Percentiles rank a stretch among this genome's conserved stretches.
phyloP scores from a whole-genome alignment of 192 early-diverging fungal species.

The Backusella macrospora region DNA sequence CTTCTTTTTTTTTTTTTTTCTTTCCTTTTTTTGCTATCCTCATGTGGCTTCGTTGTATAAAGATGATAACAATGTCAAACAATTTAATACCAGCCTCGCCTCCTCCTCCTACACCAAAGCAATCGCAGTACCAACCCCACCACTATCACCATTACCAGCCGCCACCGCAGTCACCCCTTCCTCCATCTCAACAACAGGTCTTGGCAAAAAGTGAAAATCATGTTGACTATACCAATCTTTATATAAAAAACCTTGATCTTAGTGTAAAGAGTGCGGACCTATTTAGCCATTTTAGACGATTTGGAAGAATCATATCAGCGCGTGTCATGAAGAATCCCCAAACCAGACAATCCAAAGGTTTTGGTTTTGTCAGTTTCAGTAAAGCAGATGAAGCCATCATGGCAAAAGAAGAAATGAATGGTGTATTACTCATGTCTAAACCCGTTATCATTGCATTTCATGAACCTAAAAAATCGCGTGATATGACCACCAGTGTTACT shows the following conservation, averaged over 20 bases:
- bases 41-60: neutral
- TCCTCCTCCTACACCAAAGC: neutral
- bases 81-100: neutral
- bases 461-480: slow-evolving; percentile 88
- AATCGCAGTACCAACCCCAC: too few relatives aligned
- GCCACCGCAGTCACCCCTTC: slow-evolving; percentile 22
- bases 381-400: slow-evolving; percentile 87
- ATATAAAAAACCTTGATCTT: slow-evolving; percentile 95
- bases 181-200: neutral
- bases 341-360: slow-evolving; percentile 79
- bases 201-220: neutral
- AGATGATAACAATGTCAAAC: slow-evolving; percentile 1
- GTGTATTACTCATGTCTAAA: slow-evolving; percentile 76
- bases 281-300: slow-evolving; percentile 88
- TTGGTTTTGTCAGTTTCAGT: slow-evolving; percentile 94
- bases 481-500: neutral
- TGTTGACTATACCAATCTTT: slow-evolving; percentile 76
- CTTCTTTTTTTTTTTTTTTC: slow-evolving; percentile 5
- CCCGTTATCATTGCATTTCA: slow-evolving; percentile 91
- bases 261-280: slow-evolving; percentile 91
- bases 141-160: neutral
- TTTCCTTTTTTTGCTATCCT: neutral
- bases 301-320: slow-evolving; percentile 88
- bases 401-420: slow-evolving; percentile 91
- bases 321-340: slow-evolving; percentile 79